Percentiles rank a stretch among this genome's conserved stretches.
phyloP scores from a whole-genome alignment of 2,329 filamentous ascomycete genomes.

The Sporothrix pseudoabietina region DNA sequence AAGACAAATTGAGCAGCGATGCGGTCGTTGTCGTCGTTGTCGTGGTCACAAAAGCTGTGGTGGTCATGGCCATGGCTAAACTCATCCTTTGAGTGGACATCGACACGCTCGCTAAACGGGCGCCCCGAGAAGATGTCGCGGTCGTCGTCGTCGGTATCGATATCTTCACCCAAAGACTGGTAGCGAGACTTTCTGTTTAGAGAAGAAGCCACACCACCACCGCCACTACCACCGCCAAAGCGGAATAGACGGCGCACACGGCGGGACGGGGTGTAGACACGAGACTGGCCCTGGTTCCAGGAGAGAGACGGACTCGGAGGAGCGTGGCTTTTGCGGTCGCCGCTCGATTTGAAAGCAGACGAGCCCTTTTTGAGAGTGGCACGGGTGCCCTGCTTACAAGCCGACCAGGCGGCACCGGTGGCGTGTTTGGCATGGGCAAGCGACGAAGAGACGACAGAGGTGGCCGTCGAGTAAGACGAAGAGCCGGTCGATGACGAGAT shows the following conservation, averaged over 20 bases:
- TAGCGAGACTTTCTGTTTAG: constrained; percentile 6
- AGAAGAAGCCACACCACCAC: too few relatives aligned
- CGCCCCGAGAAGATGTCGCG: constrained; percentile 13
- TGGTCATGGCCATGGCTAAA: background rate
- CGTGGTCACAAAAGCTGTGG: background rate
- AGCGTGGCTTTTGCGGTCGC: constrained; percentile 1
- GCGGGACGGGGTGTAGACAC: background rate
- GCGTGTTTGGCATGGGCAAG: constrained; percentile 25
- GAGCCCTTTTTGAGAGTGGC: background rate
- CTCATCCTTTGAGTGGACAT: background rate
- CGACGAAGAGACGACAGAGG: constrained; percentile 13
- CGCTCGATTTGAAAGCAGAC: background rate
- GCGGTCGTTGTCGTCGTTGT: background rate
- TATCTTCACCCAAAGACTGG: constrained; percentile 3
- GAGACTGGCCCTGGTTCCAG: background rate
- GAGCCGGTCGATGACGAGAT: background rate
- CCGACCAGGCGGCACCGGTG: constrained; percentile 27
- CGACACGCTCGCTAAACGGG: background rate
- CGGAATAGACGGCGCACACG: constrained; percentile 21
- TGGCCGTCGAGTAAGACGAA: background rate
- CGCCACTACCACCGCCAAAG: background rate
- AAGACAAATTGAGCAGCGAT: constrained; percentile 29
- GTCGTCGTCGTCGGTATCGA: constrained; percentile 21
- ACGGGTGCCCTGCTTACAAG: background rate
- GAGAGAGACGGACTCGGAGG: background rate